Evolutionary conservation across 129 eudicot species (phyloP).

Genomic region (Helianthus tuberosus): DNA sequence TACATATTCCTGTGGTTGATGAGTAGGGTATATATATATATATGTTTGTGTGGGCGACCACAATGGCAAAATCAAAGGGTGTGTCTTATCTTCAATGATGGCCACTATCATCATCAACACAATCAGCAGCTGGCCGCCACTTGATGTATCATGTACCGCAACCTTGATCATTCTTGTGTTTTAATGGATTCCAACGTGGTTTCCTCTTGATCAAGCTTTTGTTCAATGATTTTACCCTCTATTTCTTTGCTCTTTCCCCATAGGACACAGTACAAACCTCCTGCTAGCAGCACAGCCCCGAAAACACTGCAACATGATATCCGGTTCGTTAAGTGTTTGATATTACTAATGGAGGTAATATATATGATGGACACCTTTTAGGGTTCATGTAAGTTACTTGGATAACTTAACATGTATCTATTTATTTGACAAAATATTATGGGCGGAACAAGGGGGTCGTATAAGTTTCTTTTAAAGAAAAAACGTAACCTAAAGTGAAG

Average conservation of each 20-base stretch:
- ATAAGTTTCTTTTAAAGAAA: too few species aligned
- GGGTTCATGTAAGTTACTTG: background rate
- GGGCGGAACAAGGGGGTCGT: too few species aligned
- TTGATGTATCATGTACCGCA: background rate
- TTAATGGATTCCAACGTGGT: conserved; percentile 41
- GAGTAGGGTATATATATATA: background rate
- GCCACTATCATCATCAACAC: conserved; percentile 7
- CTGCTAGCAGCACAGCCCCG: conserved; percentile 61
- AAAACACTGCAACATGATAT: conserved; percentile 53
- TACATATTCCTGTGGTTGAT: background rate
- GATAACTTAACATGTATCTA: too few species aligned
- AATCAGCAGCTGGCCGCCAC: background rate
- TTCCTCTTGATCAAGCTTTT: conserved; percentile 36
- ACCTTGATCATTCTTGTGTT: conserved; percentile 27
- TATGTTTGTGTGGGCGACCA: background rate
- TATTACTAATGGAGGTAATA: background rate
- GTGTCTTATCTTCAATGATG: background rate
- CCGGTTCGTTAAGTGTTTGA: background rate
- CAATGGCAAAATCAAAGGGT: background rate
- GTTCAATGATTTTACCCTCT: conserved; percentile 29
- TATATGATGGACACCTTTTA: background rate
- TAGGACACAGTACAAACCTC: conserved; percentile 57
- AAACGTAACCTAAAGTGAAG: too few species aligned
- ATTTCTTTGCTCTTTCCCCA: conserved; percentile 71
- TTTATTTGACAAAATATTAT: too few species aligned